Evolutionary conservation across 2,329 filamentous ascomycete species (phyloP), one percentile per base, ranked within the genome.

Genomic region (Metarhizium brunneum): DNA sequence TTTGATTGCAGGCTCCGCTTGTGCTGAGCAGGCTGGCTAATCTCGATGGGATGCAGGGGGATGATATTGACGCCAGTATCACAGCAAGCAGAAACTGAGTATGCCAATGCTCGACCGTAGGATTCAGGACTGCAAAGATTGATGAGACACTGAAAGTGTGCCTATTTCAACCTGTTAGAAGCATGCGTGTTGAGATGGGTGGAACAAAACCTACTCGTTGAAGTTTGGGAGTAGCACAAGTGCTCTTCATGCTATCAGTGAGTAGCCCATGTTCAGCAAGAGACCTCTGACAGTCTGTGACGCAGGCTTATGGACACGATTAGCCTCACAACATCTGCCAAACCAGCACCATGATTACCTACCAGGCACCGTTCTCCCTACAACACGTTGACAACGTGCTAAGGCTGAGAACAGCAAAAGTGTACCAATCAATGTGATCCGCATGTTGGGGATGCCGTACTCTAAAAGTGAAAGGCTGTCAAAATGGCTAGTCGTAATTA

Each of bases 131-230:
- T 54, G 50, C 69, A 71, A 13, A 62, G 61, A 36, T 55, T 61
- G 47, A 65, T 57, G 51, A 71, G 58, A 50, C 69, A 71, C 38
- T 64, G 59, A 40, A 69, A 71, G 14, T 70, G 57, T 38, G 63
- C 60, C 69, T 71, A 25, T 16, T 54, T 25, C 7, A 11, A 6
- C 3, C 11, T 18, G 16, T 51, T 13, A 51, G 32, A 30, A 38
- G 18, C 11, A 18, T 20, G 42, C 4, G 7, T 20, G 32, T 20
- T 6, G 8, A 14, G 18, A 38, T 36, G 7, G 29, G 10, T 16
- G 36, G 20, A 51, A 14, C 25, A 16, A 11, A 11, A n/a, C 57
- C n/a, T 47, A 55, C 57, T 49, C 35, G 52, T 57, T 58, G 55
- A 47, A 55, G 55, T 20, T 51, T 38, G 38, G 54, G 40, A 20